Base-by-base conservation (phyloP, 352 stramenopile species). In the Phytophthora parvispora region DNA sequence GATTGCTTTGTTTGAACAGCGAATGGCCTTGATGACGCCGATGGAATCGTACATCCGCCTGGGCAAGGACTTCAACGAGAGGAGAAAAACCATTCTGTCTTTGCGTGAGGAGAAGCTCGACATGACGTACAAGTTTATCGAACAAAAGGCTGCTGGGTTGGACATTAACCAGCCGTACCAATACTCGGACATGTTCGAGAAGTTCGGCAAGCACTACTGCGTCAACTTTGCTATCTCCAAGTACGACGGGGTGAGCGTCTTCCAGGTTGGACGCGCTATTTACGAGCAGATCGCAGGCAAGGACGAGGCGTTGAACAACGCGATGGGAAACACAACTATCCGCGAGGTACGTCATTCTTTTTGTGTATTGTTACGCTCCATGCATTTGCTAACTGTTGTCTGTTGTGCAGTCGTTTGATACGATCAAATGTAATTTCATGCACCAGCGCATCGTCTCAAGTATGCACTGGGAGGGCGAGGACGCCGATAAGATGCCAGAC, bases 381-480 rank as follows among this genome's bases (percentile, higher is more conserved):
- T 25, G 13, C 40, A 38, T 34, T 24, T 58, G 29, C 29, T 67
- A 20, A 32, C 31, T 24, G 24, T 52, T 52, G 48, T 3, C 24
- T 63, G 50, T 36, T 59, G 25, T 32, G 60, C 59, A 78, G 74
- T 89, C 80, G 29, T 91, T 90, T 40, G 86, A 92, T 64, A 83
- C 81, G 50, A 90, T 92, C 58, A 89, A 89, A 60, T 93, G 86
- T 70, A 91, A 92, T 61, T 92, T 92, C 43, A 87, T 93, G 78
- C 86, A 93, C 55, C 86, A 93, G 51, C 86, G 86, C 59, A 92
- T 92, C 53, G 77, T 93, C 22, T 91, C 86, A 34, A 92, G 80
- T 65, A 82, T 93, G 73, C 74, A 91, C 56, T 91, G 81, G 81
- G 77, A 84, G 16, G 74, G 81, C 9, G 66, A 82, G 6, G 71